These are phyloP conservation scores for Fusarium sulawesiense DNA, from an alignment of 2,329 filamentous ascomycete species.

Conservation along the genomic window DNA sequence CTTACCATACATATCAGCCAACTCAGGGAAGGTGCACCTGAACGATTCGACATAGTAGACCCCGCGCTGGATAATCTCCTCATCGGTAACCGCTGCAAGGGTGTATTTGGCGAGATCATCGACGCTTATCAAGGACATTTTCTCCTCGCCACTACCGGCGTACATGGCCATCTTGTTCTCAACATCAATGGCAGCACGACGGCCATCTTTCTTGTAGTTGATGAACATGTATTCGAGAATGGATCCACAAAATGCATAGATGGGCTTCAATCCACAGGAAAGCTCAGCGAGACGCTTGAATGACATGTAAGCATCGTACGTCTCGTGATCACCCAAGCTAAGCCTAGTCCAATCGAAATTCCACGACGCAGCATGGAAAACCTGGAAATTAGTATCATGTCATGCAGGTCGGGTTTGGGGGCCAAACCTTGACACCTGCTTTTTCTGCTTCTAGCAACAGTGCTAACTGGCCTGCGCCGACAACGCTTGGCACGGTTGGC, in stretches of 20 bases:
- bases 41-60: not conserved
- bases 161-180: not conserved
- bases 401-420: not conserved
- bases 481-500: not conserved
- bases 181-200: not conserved
- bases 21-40: not conserved
- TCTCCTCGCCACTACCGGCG: not conserved
- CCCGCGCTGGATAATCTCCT: not conserved
- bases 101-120: slow-evolving; percentile 11
- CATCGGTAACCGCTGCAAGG: not conserved
- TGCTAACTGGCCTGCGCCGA: slow-evolving; percentile 2
- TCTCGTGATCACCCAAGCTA: slow-evolving; percentile 9
- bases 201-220: not conserved
- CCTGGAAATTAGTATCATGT: not conserved
- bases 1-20: slow-evolving; percentile 1
- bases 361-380: slow-evolving; percentile 10
- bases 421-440: slow-evolving; percentile 8
- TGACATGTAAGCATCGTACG: slow-evolving; percentile 13
- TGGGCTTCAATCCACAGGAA: not conserved
- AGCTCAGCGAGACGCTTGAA: slow-evolving; percentile 19
- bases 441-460: slow-evolving; percentile 8
- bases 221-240: slow-evolving; percentile 12
- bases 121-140: slow-evolving; percentile 2
- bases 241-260: not conserved
- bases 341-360: slow-evolving; percentile 19